These are phyloP conservation scores for Setomelanomma holmii DNA, from an alignment of 2,329 filamentous ascomycete genomes.

Conservation along the genomic window DNA sequence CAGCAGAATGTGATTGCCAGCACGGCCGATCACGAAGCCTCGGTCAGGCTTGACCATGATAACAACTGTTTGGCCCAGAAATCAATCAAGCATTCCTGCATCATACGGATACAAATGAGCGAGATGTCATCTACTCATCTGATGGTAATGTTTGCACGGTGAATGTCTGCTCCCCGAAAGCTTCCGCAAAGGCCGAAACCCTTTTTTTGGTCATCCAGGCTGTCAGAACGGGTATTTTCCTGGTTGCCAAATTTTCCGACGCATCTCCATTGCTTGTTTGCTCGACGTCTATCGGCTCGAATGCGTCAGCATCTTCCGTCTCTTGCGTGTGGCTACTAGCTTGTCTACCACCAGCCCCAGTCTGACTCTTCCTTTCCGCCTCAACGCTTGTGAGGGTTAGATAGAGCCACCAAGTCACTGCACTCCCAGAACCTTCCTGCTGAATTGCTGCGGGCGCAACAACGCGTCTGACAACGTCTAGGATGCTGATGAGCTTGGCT, in stretches of 20 bases:
- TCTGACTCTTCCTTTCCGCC: constrained; percentile 5
- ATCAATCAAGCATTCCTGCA: no score
- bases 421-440: neutral
- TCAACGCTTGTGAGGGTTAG: constrained; percentile 22
- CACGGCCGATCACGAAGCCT: no score
- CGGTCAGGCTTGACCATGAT: no score
- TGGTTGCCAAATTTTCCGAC: constrained; percentile 1
- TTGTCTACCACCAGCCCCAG: neutral
- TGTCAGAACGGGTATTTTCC: constrained; percentile 24
- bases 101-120: no score
- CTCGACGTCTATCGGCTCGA: constrained; percentile 20
- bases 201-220: constrained; percentile 28
- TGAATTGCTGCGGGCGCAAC: constrained; percentile 8
- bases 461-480: constrained; percentile 26
- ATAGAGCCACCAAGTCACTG: constrained; percentile 26
- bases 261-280: neutral
- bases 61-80: no score
- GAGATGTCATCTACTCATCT: constrained; percentile 3
- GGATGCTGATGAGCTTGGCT: constrained; percentile 27
- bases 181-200: constrained; percentile 20
- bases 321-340: neutral
- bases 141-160: constrained; percentile 5
- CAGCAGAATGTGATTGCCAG: no score
- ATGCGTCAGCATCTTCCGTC: constrained; percentile 18
- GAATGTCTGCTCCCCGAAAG: constrained; percentile 28